Percentiles rank a stretch among this genome's conserved stretches.
phyloP scores from a whole-genome alignment of 2,329 filamentous ascomycete species.

The Fonsecaea nubica region DNA sequence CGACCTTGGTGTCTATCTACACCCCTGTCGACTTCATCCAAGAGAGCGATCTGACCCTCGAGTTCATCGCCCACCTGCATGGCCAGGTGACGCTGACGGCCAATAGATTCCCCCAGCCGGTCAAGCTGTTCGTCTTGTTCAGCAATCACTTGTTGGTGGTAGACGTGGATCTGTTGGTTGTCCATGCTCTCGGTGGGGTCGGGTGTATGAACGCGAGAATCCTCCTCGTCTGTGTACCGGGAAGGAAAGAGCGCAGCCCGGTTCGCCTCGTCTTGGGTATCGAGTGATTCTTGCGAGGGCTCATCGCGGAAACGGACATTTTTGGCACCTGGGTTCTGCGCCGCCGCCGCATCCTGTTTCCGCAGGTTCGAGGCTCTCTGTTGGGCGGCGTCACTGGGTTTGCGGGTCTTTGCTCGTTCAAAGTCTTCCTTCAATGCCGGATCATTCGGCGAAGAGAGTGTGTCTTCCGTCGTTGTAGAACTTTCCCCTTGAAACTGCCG shows the following conservation, averaged over 20 bases:
- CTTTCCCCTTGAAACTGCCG: conserved; percentile 77
- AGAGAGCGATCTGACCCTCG: conserved; percentile 83
- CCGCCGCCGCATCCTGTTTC: conserved; percentile 45
- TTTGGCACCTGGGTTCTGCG: conserved; percentile 61
- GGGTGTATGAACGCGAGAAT: conserved; percentile 59
- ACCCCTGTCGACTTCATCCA: conserved; percentile 85
- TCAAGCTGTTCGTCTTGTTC: conserved; percentile 96
- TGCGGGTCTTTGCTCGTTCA: conserved; percentile 61
- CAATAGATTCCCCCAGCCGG: conserved; percentile 80
- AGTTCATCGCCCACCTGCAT: conserved; percentile 97
- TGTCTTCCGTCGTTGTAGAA: conserved; percentile 57
- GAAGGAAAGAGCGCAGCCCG: conserved; percentile 66
- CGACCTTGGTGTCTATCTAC: conserved; percentile 81
- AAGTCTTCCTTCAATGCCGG: conserved; percentile 68
- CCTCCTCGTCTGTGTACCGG: conserved; percentile 50
- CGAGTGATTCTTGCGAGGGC: conserved; percentile 49
- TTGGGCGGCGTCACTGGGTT: conserved; percentile 31
- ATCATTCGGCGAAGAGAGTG: conserved; percentile 67
- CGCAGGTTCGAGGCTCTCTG: conserved; percentile 39
- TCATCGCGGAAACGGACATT: conserved; percentile 86
- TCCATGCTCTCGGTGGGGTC: conserved; percentile 68
- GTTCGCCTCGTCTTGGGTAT: conserved; percentile 58
- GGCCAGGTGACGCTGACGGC: conserved; percentile 86
- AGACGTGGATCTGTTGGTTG: conserved; percentile 85
- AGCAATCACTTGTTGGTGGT: conserved; percentile 79